Base-by-base conservation (phyloP, 495 filamentous ascomycete genomes). In the Halenospora varia region DNA sequence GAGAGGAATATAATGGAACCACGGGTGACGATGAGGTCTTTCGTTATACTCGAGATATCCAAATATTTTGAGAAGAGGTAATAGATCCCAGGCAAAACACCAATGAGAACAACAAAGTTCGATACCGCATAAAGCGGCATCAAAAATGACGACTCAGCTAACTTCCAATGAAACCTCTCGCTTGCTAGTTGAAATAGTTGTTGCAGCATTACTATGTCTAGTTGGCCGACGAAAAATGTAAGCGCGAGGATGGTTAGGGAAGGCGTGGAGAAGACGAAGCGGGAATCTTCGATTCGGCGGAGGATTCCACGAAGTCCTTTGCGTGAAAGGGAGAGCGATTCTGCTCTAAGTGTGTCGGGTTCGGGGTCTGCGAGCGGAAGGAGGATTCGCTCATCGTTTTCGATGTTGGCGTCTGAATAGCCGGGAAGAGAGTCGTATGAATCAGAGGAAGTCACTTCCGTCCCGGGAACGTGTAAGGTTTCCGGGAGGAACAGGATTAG, bases 171-270 rank as follows among this genome's bases (percentile, higher is more conserved):
- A 23, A 52, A 59, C 18, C 44, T 42, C 11, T 52, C 48, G 2
- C 48, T 52, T 20, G 56, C 48, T 13, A 59, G 35, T 35, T 59
- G 56, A 10, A 52, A 45, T 18, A 59, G 56, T 9, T 52, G n/a
- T 10, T 51, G 23, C 0, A 53, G 17, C 25, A 18, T 53, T 15
- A 15, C 15, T 19, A 1, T 17, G 25, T 39, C 20, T 6, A 59
- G 13, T 10, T 35, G 18, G n/a, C 26, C n/a, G 13, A 59, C 35
- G 8, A 59, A 18, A 20, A 52, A 59, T 2, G 56, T 17, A 42
- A 53, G 3, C 10, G 44, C 9, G 4, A 59, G 39, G n/a, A 25
- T 24, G 39, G 11, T 4, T 10, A 59, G 48, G 10, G 29, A 18
- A 3, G 48, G 48, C 1, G 49, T 41, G 15, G 25, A 29, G 23